Conservation (phyloP, 306 rosid genomes). For the Chamaecrista fasciculata region DNA sequence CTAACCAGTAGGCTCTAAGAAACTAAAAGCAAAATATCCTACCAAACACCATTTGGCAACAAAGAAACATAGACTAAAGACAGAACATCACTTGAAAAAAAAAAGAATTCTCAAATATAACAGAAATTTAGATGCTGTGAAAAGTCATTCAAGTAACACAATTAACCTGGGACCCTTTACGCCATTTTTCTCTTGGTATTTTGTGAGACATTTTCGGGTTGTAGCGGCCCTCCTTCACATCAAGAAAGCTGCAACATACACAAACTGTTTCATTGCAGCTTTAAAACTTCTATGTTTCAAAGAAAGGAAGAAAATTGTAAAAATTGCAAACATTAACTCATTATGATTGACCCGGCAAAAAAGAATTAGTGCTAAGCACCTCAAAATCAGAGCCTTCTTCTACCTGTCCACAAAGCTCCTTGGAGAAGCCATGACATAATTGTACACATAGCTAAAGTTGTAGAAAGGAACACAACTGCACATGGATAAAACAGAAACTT, state of each 20-base stretch:
- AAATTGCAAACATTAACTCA: neutral
- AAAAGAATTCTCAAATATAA: constrained; percentile 1
- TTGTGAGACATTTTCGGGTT: constrained; percentile 85
- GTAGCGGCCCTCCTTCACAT: constrained; percentile 89
- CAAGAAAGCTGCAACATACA: constrained; percentile 76
- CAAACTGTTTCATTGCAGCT: constrained; percentile 20
- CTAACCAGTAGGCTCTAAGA: neutral
- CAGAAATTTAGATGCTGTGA: neutral
- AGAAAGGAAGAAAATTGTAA: constrained; percentile 1
- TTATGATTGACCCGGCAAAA: constrained; percentile 30
- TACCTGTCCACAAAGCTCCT: constrained; percentile 98
- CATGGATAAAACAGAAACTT: constrained; percentile 35
- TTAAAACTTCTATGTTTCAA: constrained; percentile 18
- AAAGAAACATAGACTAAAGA: constrained; percentile 5
- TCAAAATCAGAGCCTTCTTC: constrained; percentile 56
- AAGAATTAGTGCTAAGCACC: constrained; percentile 53
- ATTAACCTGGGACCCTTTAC: constrained; percentile 96
- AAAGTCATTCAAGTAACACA: constrained; percentile 13
- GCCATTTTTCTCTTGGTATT: constrained; percentile 85
- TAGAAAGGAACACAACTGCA: constrained; percentile 96
- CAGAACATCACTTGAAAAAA: neutral
- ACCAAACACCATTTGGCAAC: constrained; percentile 4
- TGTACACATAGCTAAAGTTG: constrained; percentile 83
- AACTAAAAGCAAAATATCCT: neutral
- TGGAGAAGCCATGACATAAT: constrained; percentile 76